These are phyloP conservation scores for Exutisphaerella laricina DNA, from an alignment of 2,329 filamentous ascomycete genomes.

Conservation along the genomic window DNA sequence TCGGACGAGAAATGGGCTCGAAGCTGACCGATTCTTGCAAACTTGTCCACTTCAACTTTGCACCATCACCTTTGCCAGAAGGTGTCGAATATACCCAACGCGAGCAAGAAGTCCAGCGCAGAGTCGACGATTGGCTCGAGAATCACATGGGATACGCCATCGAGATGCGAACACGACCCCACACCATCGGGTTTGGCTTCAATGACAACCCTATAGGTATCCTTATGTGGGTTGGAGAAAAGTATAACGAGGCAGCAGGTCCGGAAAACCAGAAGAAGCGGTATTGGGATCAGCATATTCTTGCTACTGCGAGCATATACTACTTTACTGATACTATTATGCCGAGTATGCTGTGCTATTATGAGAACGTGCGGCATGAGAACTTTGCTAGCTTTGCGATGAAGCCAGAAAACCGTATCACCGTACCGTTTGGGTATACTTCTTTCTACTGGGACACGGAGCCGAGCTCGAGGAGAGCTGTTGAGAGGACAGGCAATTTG, in stretches of 20 bases:
- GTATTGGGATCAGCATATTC: conserved; percentile 32
- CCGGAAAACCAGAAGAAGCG: conserved; percentile 32
- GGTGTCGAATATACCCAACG: conserved; percentile 29
- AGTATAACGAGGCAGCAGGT: conserved; percentile 38
- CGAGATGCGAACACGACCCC: conserved; percentile 35
- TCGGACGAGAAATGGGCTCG: conserved; percentile 36
- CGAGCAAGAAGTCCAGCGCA: conserved; percentile 33
- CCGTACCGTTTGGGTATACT: conserved; percentile 35
- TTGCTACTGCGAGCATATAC: conserved; percentile 33
- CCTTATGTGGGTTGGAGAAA: conserved; percentile 42
- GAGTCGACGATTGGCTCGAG: conserved; percentile 35
- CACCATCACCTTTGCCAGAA: conserved; percentile 34
- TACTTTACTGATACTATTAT: conserved; percentile 38
- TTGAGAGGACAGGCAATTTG: conserved; percentile 35
- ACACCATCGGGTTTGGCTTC: conserved; percentile 40
- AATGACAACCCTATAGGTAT: conserved; percentile 43
- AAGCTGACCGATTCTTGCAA: conserved; percentile 35
- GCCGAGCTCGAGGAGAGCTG: conserved; percentile 33
- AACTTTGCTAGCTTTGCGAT: conserved; percentile 36
- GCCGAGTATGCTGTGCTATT: conserved; percentile 37
- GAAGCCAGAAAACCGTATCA: conserved; percentile 34
- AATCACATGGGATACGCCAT: conserved; percentile 39
- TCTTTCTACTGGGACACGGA: conserved; percentile 35
- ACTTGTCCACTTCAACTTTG: conserved; percentile 40
- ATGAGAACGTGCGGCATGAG: conserved; percentile 37